A percentile compares a stretch with the other conserved stretches of the same genome.
phyloP scores from a whole-genome alignment of 106 monocot genomes.

The Gastrodia elata region DNA sequence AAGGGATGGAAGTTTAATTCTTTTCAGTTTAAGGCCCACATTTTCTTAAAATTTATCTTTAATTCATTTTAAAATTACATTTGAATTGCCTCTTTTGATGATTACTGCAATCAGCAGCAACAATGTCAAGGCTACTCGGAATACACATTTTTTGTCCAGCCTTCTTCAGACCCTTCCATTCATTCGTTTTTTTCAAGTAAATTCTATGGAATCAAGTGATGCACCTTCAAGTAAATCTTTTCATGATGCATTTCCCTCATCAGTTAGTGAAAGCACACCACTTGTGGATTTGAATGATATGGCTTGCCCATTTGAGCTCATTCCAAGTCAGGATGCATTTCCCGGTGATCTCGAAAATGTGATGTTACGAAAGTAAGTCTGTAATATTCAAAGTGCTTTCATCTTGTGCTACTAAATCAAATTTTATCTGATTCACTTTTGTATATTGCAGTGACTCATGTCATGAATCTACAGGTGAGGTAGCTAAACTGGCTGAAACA shows the following conservation, averaged over 20 bases:
- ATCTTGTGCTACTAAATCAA: neutral
- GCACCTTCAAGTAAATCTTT: neutral
- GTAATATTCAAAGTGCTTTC: neutral
- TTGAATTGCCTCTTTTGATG: neutral
- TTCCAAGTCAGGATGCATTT: neutral
- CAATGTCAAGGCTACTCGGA: conserved; percentile 21
- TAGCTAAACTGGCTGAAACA: conserved; percentile 11
- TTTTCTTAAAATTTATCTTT: neutral
- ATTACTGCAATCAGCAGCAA: conserved; percentile 23
- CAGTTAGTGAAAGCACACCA: conserved; percentile 12
- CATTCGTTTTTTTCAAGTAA: conserved; percentile 37
- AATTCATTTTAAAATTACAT: neutral
- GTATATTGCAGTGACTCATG: conserved; percentile 25
- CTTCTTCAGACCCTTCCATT: conserved; percentile 51
- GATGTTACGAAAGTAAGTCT: conserved; percentile 19
- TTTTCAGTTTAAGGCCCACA: neutral
- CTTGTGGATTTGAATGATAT: conserved; percentile 6
- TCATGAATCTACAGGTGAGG: conserved; percentile 4
- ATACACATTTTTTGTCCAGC: conserved; percentile 48
- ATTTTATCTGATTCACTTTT: conserved; percentile 3
- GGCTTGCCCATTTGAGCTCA: neutral
- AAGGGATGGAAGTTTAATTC: neutral
- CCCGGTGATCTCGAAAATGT: conserved; percentile 17
- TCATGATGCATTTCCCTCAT: conserved; percentile 7
- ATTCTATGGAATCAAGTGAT: conserved; percentile 11